Evolutionary conservation across 495 filamentous ascomycete genomes (phyloP).

Genomic region (Talaromyces ruber): DNA sequence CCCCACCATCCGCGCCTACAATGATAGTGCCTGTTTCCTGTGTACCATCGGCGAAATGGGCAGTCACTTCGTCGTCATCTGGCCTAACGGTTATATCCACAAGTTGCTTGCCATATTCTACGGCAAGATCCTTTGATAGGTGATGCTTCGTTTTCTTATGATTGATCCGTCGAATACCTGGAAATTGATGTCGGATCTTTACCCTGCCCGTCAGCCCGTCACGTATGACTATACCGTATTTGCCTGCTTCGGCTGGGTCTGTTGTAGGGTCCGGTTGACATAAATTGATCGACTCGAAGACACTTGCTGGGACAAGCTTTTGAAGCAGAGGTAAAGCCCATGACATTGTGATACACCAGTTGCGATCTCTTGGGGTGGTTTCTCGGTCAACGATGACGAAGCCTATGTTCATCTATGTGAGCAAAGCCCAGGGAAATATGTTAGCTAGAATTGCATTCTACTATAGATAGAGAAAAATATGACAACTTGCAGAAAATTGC

Average conservation of each 20-base stretch:
- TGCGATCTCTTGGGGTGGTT: constrained; percentile 1
- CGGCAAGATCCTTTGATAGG: neutral
- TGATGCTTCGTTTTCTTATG: neutral
- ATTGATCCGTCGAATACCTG: neutral
- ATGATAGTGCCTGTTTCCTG: neutral
- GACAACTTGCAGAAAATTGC: neutral
- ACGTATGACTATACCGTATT: neutral
- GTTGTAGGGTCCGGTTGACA: neutral
- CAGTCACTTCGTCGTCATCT: neutral
- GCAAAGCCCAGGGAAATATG: neutral
- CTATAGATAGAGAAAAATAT: neutral
- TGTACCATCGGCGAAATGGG: neutral
- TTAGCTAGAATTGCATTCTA: neutral
- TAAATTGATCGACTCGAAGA: neutral
- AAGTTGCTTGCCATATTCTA: neutral
- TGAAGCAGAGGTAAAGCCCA: neutral
- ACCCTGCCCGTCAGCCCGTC: neutral
- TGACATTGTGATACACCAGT: neutral
- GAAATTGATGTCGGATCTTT: neutral
- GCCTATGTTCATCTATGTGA: neutral
- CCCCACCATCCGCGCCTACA: neutral
- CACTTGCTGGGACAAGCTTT: neutral
- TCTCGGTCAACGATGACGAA: constrained; percentile 2
- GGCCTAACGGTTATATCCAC: neutral
- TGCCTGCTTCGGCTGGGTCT: neutral